Evolutionary conservation across 257 asterid species (phyloP), one percentile per base, ranked within the genome.

Genomic region (Pogostemon cablin): DNA sequence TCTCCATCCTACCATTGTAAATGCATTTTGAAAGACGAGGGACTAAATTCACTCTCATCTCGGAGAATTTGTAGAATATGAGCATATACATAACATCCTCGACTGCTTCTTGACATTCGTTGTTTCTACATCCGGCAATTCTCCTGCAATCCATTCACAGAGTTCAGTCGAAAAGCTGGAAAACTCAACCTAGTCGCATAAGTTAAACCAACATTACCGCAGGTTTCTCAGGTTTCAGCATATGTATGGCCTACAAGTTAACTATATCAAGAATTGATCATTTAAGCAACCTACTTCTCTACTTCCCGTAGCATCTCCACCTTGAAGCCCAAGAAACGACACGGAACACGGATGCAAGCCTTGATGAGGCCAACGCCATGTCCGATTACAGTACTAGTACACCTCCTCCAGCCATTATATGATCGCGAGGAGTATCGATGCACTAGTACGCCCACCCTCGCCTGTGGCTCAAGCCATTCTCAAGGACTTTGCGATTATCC

Each of bases 21-120:
- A 87, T 63, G 75, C 99, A 91, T 84, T 86, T 80, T 61, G 97
- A 88, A 39, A 90, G 88, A 10, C 75, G 77, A 2, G 99, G 98
- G 41, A 93, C 80, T 76, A 88, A 75, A 77, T 81, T 90, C 62
- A 93, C 99, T 62, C 82, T 69, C 49, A 89, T 86, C 47, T 84
- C 86, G 3, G 77, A 77, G 74, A 93, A 93, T 65, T 88, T 81
- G 82, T 75, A 72, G 54, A 78, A 65, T 58, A 88, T 72, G 32
- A 83, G 75, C 77, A 81, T 66, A 53, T 91, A 95, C 87, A 95
- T 83, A 6, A 86, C 74, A 39, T 95, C 99, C 80, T 91, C 93
- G 12, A 92, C 90, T 60, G 82, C 87, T n/a, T 79, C 77, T 72
- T 40, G 80, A 77, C 95, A 86, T 75, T 89, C 93, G 7, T 52